phyloP scores from a whole-genome alignment of 169 alveolate genomes.

The Plasmodium knowlesi region DNA sequence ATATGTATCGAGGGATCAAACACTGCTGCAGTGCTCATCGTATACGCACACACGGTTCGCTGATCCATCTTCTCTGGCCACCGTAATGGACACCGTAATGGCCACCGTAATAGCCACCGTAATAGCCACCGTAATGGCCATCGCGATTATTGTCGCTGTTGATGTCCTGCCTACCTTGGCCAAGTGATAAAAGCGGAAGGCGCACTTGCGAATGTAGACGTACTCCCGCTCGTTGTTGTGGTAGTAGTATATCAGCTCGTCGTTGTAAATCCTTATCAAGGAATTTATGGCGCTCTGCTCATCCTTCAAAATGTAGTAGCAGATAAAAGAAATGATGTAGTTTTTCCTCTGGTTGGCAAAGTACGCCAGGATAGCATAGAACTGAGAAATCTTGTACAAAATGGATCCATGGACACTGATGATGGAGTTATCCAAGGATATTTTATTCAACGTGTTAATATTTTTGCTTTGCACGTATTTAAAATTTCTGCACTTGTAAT shows the following conservation, averaged over 20 bases:
- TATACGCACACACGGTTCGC: not conserved
- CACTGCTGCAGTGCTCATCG: not conserved
- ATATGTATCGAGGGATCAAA: not conserved
- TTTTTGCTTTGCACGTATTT: constrained; percentile 34
- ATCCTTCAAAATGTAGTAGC: constrained; percentile 65
- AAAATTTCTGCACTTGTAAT: constrained; percentile 64
- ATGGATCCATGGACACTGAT: constrained; percentile 58
- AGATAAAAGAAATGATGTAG: constrained; percentile 65
- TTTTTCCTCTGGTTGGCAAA: constrained; percentile 72
- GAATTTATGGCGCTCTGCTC: constrained; percentile 70
- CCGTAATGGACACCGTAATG: not conserved
- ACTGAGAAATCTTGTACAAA: constrained; percentile 70
- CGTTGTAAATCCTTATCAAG: constrained; percentile 58
- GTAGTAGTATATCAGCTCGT: constrained; percentile 66
- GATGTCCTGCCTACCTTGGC: constrained; percentile 19
- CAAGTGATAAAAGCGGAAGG: constrained; percentile 72
- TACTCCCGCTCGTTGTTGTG: constrained; percentile 68
- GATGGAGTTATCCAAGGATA: constrained; percentile 37
- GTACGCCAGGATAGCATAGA: constrained; percentile 60
- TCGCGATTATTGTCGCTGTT: not conserved
- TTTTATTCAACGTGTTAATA: constrained; percentile 53
- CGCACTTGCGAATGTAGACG: constrained; percentile 68
- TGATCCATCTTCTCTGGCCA: too few relatives aligned
- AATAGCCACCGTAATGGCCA: not conserved
- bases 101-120: not conserved